Base-by-base conservation (phyloP, 2,329 filamentous ascomycete species). In the Calycina marina region DNA sequence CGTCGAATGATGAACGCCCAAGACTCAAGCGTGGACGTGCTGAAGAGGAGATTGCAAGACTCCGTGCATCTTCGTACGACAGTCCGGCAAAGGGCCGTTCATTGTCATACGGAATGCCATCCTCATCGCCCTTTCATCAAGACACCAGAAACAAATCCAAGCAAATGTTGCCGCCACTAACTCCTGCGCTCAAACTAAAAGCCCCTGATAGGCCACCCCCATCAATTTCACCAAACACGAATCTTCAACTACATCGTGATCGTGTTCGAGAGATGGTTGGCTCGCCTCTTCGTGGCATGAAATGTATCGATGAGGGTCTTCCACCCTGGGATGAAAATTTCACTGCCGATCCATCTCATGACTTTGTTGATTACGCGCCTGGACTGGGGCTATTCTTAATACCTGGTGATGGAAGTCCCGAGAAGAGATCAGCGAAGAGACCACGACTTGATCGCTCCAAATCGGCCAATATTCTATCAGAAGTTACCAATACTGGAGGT, bases 21-120 rank as follows among this genome's bases (percentile, higher is more conserved):
- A 71, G 73, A 34, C 77, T 85, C 47, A 92, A 88, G 61, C 78
- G 83, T 38, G 88, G 88, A 17, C 79, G 88, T 39, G 90, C 90
- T 11, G 90, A 96, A 55, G 86, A 92, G 48, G 90, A 94, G 56
- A 94, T 98, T 61, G 82, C 81, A 28, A 82, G 88, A 25, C 77
- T 96, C 33, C 79, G 90, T 43, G 82, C 81, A 40, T 94, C 88
- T 2, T 93, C 85, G 2, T 88, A 86, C 48, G 86, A 93, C 49
- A 96, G 86, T 50, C 90, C 90, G 4, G 81, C 74, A 30, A 85
- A 83, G 58, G 58, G 61, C 45, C 67, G 74, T 25, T 13, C 27
- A 9, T 35, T 41, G 18, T 28, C 17, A 26, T 48, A 47, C 35
- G 37, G 28, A 37, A 66, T 69, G 6, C 53, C 61, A 12, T 78